A percentile compares a stretch with the other conserved stretches of the same genome.
These are phyloP conservation scores for Asterochloris sp. DNA, from an alignment of 139 green algal genomes.

Conservation along the genomic window DNA sequence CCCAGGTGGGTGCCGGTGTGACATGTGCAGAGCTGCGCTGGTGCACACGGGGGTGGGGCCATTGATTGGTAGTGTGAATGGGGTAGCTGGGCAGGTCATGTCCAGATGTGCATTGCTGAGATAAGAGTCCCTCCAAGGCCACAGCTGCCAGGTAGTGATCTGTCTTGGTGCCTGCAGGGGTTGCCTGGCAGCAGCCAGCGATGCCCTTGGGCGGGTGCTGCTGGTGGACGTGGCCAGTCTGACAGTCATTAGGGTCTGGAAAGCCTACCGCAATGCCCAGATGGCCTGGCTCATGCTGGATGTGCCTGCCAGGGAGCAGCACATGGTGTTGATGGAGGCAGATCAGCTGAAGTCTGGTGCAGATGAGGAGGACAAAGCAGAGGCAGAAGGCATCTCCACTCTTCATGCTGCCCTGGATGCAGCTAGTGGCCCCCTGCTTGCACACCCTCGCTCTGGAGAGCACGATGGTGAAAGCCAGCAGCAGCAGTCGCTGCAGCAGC, in stretches of 20 bases:
- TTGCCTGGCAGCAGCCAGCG: conserved; percentile 41
- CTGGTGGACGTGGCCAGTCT: conserved; percentile 43
- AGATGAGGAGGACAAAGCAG: too few species aligned
- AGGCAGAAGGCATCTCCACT: too few species aligned
- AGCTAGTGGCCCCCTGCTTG: neutral
- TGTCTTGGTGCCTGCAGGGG: conserved; percentile 17
- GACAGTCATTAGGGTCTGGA: conserved; percentile 53
- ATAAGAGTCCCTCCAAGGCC: neutral
- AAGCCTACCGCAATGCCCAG: conserved; percentile 63
- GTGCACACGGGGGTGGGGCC: neutral
- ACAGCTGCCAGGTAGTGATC: neutral
- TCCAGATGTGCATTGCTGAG: neutral
- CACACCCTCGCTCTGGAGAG: neutral
- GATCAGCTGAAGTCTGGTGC: neutral
- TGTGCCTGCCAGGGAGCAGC: neutral
- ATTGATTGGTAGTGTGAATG: neutral
- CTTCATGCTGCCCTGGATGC: neutral
- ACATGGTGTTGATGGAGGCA: neutral
- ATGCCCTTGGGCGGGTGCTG: conserved; percentile 60
- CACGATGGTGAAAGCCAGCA: neutral
- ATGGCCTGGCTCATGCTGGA: conserved; percentile 51
- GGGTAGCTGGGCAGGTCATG: too few species aligned
- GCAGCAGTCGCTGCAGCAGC: neutral
- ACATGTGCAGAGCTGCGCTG: neutral
- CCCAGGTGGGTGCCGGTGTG: conserved; percentile 7